Evolutionary conservation across 257 asterid species (phyloP).

Genomic region (Salvia hispanica): DNA sequence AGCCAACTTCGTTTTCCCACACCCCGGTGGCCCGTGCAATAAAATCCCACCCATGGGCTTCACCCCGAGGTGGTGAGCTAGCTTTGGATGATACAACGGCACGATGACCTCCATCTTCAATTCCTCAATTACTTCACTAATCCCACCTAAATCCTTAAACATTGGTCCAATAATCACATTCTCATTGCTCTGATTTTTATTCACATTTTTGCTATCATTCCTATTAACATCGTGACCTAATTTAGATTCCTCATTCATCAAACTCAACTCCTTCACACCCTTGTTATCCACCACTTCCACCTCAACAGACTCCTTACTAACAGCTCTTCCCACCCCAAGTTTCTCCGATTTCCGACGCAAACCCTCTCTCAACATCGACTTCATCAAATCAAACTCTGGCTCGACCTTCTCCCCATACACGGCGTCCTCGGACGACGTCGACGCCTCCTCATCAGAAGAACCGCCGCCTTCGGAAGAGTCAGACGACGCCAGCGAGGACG

Average conservation of each 20-base stretch:
- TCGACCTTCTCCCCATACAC: constrained; percentile 57
- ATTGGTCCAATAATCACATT: constrained; percentile 41
- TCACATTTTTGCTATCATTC: constrained; percentile 16
- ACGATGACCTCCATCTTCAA: constrained; percentile 26
- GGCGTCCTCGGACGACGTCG: constrained; percentile 55
- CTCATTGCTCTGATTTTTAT: constrained; percentile 21
- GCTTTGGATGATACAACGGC: constrained; percentile 52
- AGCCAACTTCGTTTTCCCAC: constrained; percentile 95
- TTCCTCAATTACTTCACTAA: constrained; percentile 62
- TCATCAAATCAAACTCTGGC: constrained; percentile 69
- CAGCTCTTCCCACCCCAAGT: neutral
- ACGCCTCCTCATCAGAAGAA: constrained; percentile 45
- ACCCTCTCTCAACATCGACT: constrained; percentile 58
- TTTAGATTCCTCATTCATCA: constrained; percentile 41
- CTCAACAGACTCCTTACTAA: constrained; percentile 33
- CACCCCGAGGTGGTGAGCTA: constrained; percentile 61
- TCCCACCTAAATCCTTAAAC: constrained; percentile 92
- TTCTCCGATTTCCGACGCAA: constrained; percentile 39
- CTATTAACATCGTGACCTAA: constrained; percentile 24
- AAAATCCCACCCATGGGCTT: constrained; percentile 77
- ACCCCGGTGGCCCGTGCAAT: constrained; percentile 94
- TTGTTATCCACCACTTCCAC: constrained; percentile 47
- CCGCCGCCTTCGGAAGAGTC: constrained; percentile 35
- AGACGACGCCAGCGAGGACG: constrained; percentile 48
- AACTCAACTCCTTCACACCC: constrained; percentile 42